phyloP scores from a whole-genome alignment of 495 filamentous ascomycete genomes.

The Penicilliopsis zonata region DNA sequence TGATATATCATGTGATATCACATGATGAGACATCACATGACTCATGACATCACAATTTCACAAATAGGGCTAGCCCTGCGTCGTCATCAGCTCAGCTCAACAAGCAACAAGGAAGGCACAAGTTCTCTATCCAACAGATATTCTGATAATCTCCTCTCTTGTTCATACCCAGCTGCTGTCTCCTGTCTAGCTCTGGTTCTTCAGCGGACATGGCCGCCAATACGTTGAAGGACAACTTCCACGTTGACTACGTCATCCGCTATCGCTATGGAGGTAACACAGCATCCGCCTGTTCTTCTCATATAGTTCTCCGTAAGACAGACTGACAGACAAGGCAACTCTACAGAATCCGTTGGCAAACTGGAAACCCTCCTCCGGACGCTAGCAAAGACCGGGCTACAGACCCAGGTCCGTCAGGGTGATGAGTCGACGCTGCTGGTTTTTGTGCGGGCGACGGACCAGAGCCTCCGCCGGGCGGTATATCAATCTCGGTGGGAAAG shows the following conservation, averaged over 20 bases:
- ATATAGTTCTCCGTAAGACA: no score
- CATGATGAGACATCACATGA: no score
- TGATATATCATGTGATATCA: no score
- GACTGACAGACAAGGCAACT: no score
- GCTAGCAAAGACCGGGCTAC: constrained; percentile 62
- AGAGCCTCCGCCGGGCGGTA: constrained; percentile 36
- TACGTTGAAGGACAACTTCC: constrained; percentile 37
- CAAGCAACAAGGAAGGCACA: background rate
- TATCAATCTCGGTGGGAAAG: constrained; percentile 51
- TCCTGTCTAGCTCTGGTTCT: background rate
- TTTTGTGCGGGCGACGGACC: constrained; percentile 56
- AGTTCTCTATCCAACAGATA: background rate
- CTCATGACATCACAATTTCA: no score
- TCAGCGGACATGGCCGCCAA: constrained; percentile 18
- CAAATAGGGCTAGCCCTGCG: no score
- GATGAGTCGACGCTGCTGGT: constrained; percentile 66
- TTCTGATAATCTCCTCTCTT: no score
- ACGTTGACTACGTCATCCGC: constrained; percentile 88
- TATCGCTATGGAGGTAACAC: constrained; percentile 61
- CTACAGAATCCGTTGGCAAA: no score
- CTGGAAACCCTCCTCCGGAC: constrained; percentile 64
- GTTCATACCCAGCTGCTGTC: no score
- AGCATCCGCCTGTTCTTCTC: no score
- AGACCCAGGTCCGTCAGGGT: constrained; percentile 75
- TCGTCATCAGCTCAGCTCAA: background rate